Percentiles rank a stretch among this genome's conserved stretches.
phyloP scores from a whole-genome alignment of 2,329 filamentous ascomycete genomes.

The Claviceps arundinis region DNA sequence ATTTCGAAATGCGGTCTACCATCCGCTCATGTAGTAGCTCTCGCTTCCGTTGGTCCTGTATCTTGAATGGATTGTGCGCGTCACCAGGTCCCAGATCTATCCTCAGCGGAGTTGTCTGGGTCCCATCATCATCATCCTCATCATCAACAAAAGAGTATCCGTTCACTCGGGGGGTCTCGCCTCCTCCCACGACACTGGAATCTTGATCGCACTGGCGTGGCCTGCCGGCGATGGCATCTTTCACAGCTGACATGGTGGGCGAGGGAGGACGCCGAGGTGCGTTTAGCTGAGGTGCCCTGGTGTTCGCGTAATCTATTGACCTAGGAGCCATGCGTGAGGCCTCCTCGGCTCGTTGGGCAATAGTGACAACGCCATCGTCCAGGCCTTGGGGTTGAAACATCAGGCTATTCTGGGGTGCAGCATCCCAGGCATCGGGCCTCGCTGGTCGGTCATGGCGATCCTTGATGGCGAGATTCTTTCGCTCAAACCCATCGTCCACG shows the following conservation, averaged over 20 bases:
- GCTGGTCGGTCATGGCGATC: constrained; percentile 61
- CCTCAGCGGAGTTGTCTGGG: constrained; percentile 17
- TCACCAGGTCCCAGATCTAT: constrained; percentile 47
- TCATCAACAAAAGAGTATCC: constrained; percentile 93
- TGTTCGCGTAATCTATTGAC: constrained; percentile 70
- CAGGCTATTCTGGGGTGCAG: constrained; percentile 62
- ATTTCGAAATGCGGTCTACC: constrained; percentile 68
- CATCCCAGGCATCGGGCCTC: constrained; percentile 62
- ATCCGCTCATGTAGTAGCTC: constrained; percentile 77
- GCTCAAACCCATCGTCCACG: constrained; percentile 42
- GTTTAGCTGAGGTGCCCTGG: constrained; percentile 50
- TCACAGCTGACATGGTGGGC: constrained; percentile 72
- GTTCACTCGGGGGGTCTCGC: constrained; percentile 79
- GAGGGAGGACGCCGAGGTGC: constrained; percentile 45
- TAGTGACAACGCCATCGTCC: constrained; percentile 46
- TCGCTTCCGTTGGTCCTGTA: constrained; percentile 59
- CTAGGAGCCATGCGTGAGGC: constrained; percentile 64
- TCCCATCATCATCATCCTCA: constrained; percentile 37
- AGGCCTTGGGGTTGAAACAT: constrained; percentile 71
- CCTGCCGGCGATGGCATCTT: constrained; percentile 68
- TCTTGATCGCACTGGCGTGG: constrained; percentile 51
- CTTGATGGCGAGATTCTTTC: constrained; percentile 47
- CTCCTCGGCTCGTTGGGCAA: constrained; percentile 54
- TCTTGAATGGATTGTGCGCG: constrained; percentile 65
- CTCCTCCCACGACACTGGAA: constrained; percentile 40